Conservation (phyloP, 2,329 filamentous ascomycete species). For the Myriosclerotinia curreyana region DNA sequence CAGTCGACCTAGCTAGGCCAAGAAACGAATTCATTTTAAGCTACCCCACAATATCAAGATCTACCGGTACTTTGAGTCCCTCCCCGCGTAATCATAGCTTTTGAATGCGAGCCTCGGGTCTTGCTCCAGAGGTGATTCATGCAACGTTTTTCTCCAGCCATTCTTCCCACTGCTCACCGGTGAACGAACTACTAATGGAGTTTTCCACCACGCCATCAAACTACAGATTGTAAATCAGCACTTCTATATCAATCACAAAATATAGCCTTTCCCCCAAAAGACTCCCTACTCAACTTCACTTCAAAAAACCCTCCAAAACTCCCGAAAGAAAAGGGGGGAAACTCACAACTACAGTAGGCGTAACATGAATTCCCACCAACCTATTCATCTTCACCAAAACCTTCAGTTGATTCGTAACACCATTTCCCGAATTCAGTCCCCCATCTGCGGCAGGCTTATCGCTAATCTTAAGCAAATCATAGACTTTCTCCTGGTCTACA, state of each 20-base stretch:
- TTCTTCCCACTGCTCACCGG: slow-evolving; percentile 75
- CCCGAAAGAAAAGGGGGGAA: background rate
- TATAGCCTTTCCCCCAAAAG: background rate
- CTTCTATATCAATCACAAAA: background rate
- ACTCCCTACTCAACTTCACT: background rate
- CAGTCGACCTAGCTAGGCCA: too few relatives aligned
- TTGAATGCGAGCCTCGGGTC: background rate
- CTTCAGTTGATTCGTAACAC: slow-evolving; percentile 82
- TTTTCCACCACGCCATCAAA: slow-evolving; percentile 82
- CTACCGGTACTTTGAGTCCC: too few relatives aligned
- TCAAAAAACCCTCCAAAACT: background rate
- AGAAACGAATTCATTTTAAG: too few relatives aligned
- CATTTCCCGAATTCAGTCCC: slow-evolving; percentile 73
- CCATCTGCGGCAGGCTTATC: slow-evolving; percentile 66
- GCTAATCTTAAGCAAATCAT: slow-evolving; percentile 63
- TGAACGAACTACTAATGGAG: slow-evolving; percentile 77
- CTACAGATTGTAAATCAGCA: background rate
- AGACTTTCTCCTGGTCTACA: slow-evolving; percentile 67
- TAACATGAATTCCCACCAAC: slow-evolving; percentile 81
- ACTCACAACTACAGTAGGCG: slow-evolving; percentile 69
- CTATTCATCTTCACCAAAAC: slow-evolving; percentile 76
- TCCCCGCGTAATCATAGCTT: too few relatives aligned
- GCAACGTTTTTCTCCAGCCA: slow-evolving; percentile 20
- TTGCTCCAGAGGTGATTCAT: background rate
- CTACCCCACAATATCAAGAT: too few relatives aligned